These are phyloP conservation scores for Arthrobotrys musiformis DNA, from an alignment of 2,329 filamentous ascomycete species.

Conservation along the genomic window DNA sequence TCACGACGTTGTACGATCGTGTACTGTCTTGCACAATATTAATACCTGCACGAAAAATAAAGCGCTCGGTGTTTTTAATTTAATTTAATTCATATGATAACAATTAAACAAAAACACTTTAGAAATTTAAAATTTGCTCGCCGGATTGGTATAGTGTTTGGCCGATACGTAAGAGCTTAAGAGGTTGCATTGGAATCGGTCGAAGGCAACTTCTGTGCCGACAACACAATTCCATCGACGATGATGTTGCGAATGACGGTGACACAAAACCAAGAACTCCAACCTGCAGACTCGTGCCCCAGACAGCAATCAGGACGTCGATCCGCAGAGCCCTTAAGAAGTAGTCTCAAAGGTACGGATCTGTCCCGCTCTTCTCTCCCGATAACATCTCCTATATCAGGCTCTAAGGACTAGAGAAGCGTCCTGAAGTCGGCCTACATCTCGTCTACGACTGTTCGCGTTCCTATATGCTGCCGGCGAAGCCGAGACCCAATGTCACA, in stretches of 20 bases:
- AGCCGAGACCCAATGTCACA: background rate
- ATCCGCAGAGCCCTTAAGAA: constrained; percentile 1
- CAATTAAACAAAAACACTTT: too few relatives aligned
- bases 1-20: too few relatives aligned
- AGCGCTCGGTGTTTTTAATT: background rate
- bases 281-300: background rate
- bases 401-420: background rate
- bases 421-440: background rate
- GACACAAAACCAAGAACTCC: constrained; percentile 8
- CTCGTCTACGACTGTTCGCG: background rate
- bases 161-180: too few relatives aligned
- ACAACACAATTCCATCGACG: background rate
- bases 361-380: constrained; percentile 4
- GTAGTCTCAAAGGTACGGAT: constrained; percentile 8
- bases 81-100: too few relatives aligned
- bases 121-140: too few relatives aligned
- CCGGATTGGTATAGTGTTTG: too few relatives aligned
- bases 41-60: background rate
- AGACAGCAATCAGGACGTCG: constrained; percentile 39
- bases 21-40: background rate
- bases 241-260: background rate
- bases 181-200: too few relatives aligned
- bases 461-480: background rate
- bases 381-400: background rate
- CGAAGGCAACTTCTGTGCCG: background rate